phyloP scores from a whole-genome alignment of 768 basidiomycete genomes.

The Amylocystis lapponica region DNA sequence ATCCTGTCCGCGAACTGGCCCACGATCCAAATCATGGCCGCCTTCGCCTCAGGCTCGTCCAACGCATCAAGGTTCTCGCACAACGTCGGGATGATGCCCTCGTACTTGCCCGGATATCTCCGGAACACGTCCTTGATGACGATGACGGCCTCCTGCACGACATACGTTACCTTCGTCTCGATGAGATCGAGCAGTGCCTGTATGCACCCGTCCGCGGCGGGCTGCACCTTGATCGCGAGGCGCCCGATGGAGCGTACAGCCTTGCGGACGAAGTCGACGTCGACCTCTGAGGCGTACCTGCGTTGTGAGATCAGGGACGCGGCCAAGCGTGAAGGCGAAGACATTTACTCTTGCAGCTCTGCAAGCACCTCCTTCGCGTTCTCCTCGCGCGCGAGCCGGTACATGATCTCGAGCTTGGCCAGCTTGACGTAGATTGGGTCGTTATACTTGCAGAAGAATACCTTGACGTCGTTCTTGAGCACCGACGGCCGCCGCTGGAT shows the following conservation, averaged over 20 bases:
- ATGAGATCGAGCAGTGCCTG: conserved; percentile 79
- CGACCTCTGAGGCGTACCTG: conserved; percentile 97
- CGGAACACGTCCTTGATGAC: conserved; percentile 99
- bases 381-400: conserved; percentile 90
- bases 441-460: conserved; percentile 99
- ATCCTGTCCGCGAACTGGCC: conserved; percentile 96
- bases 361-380: conserved; percentile 91
- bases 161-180: conserved; percentile 91
- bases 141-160: conserved; percentile 95
- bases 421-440: conserved; percentile 99
- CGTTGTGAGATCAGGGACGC: neutral
- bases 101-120: conserved; percentile 93
- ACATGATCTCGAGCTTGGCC: conserved; percentile 98
- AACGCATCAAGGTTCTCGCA: conserved; percentile 89
- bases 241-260: conserved; percentile 96
- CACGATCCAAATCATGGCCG: conserved; percentile 96
- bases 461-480: conserved; percentile 94
- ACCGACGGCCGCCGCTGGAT: conserved; percentile 92
- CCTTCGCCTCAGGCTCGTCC: conserved; percentile 95
- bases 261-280: conserved; percentile 96
- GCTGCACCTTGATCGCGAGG: conserved; percentile 93
- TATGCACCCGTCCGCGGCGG: conserved; percentile 87
- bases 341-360: conserved; percentile 87
- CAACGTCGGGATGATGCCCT: conserved; percentile 89
- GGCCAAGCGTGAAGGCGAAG: too few relatives aligned